A percentile compares a stretch with the other conserved stretches of the same genome.
Conservation (phyloP, 805 yeast species). For the Debaryomyces hansenii region DNA sequence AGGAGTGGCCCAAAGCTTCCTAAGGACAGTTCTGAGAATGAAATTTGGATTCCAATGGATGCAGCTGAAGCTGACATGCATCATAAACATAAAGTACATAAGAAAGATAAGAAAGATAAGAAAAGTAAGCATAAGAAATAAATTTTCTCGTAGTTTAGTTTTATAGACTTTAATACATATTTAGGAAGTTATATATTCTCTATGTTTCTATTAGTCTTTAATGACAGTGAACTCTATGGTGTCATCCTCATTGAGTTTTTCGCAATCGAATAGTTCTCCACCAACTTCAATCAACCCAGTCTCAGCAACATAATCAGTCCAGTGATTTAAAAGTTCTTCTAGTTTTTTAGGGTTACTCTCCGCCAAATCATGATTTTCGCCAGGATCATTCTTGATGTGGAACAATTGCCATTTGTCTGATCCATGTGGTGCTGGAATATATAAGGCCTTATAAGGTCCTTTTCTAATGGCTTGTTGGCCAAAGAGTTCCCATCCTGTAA, state of each 20-base stretch:
- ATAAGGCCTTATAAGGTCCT: slow-evolving; percentile 49
- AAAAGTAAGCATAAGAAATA: slow-evolving; percentile 6
- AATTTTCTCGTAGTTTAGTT: background rate
- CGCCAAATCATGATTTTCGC: slow-evolving; percentile 51
- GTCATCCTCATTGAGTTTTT: slow-evolving; percentile 10
- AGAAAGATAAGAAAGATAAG: slow-evolving; percentile 8
- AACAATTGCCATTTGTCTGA: slow-evolving; percentile 51
- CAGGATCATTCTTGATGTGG: slow-evolving; percentile 45
- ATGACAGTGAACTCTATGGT: slow-evolving; percentile 1
- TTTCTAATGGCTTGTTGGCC: slow-evolving; percentile 57
- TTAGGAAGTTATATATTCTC: background rate
- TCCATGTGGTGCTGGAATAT: slow-evolving; percentile 50
- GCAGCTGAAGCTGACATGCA: slow-evolving; percentile 8
- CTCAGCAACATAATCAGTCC: slow-evolving; percentile 54
- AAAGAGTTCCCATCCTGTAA: slow-evolving; percentile 58
- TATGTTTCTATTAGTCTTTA: background rate
- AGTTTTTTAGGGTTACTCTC: slow-evolving; percentile 34
- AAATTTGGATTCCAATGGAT: slow-evolving; percentile 39
- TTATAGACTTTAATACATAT: background rate
- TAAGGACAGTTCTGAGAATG: slow-evolving; percentile 35
- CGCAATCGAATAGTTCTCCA: slow-evolving; percentile 10
- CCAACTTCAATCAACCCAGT: slow-evolving; percentile 44
- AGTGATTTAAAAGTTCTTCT: slow-evolving; percentile 43
- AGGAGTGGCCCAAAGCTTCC: slow-evolving; percentile 49
- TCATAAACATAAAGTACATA: slow-evolving; percentile 6